Evolutionary conservation across 208 protist genomes (phyloP), one percentile per base, ranked within the genome.

Genomic region (Leishmania arabica): DNA sequence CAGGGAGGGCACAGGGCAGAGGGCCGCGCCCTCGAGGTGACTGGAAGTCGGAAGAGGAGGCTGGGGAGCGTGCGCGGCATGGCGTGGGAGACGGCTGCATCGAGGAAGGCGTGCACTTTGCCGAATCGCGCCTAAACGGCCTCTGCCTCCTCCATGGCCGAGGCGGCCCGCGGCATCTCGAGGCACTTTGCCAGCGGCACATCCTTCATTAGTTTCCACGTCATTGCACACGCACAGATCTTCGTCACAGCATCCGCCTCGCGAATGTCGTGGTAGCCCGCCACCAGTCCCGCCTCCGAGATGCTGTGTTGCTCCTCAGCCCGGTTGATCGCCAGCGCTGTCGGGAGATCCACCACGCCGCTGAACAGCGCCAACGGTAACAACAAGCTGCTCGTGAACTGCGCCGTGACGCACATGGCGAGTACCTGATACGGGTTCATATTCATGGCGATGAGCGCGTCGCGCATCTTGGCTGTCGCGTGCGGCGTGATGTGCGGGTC

Each of bases 351-450:
- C 34, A 97, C 86, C 40, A 95, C 84, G 45, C 86, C 83, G 77
- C 95, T 75, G 75, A 97, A 95, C 66, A 97, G 85, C 11, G 96
- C 95, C 24, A 98, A 87, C 42, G 96, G 95, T 47, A 98, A 89
- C 58, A 98, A 75, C 27, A 98, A 88, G 73, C 95, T 98, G 83
- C 94, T 96, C 66, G 95, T 98, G 88, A 97, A 98, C 88, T 98
- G 96, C 45, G 93, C 91, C 62, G 95, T 88, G n/a, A 98, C 96
- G 64, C 93, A 97, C 31, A 98, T 72, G 27, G 94, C 87, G 11
- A 98, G 89, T 34, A 98, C 85, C 82, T 98, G 96, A 74, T 98
- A 98, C 9, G 93, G 92, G 84, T 98, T 98, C 89, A 98, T 91
- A 31, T 91, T 85, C 89, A 95, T 90, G 17, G 87, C 86, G 31